Evolutionary conservation across 1,139 yeast species (phyloP), one percentile per base, ranked within the genome.

Genomic region (Debaryomyces psychrophilus): DNA sequence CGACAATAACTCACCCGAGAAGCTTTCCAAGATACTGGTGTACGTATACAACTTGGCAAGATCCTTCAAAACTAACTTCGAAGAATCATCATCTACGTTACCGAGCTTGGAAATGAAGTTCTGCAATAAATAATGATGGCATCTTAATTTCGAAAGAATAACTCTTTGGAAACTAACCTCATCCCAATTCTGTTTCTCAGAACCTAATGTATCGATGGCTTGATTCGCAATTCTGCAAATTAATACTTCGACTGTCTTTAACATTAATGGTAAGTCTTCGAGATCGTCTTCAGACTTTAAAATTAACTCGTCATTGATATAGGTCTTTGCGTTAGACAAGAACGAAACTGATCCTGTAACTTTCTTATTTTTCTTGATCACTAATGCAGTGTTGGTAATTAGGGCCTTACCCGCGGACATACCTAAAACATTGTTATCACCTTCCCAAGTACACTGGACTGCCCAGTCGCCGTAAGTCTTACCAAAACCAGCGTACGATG

Each of bases 1-100:
- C 58, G 87, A 88, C 63, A 89, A 75, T 73, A 90, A 90, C 44
- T 82, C 77, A 49, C 93, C 88, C 31, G 90, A 78, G 67, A 84
- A 89, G 51, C 79, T 80, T 61, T 90, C 95, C 60, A 73, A 68
- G 53, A 90, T 79, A 52, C 87, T 79, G 60, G 87, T 76, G 43
- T 88, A 71, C 2, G 90, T 86, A 64, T 85, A 88, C 51, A 87
- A 67, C 56, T 60, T 61, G 41, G 68, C 71, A 59, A 68, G 59
- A 42, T 61, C 54, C 39, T 54, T 57, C 60, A 71, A 65, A 50
- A 60, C 62, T 44, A 69, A 65, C 27, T 55, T 57, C 37, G 60
- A 43, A 12, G 57, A 51, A 43, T 49, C 44, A 37, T 59, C 57
- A 46, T 20, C 5, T 20, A 57, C 54, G n/a, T 57, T 40, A 12